Evolutionary conservation across 441 rosid species (phyloP).

Genomic region (California macrophylla): DNA sequence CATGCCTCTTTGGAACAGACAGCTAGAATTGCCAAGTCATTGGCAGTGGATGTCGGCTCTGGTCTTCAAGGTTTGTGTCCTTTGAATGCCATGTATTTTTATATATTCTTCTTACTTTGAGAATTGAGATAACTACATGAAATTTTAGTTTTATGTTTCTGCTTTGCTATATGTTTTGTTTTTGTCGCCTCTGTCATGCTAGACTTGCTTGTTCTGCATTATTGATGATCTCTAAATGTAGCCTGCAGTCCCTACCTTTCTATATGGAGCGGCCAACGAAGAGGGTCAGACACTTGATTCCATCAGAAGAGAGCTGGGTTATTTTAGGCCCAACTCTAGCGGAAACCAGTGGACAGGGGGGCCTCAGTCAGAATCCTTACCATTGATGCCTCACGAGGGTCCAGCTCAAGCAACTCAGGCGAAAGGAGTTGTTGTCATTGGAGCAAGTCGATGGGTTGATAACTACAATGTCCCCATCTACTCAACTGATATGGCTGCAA

Average conservation of each 20-base stretch:
- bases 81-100: not conserved
- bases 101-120: too few relatives aligned
- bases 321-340: slow-evolving; percentile 58
- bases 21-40: slow-evolving; percentile 49
- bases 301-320: slow-evolving; percentile 73
- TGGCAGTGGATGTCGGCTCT: slow-evolving; percentile 59
- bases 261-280: slow-evolving; percentile 63
- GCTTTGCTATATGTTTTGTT: not conserved
- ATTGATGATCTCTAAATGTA: slow-evolving; percentile 21
- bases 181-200: not conserved
- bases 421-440: slow-evolving; percentile 55
- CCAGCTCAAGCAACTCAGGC: slow-evolving; percentile 44
- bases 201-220: slow-evolving; percentile 1
- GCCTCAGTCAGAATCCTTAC: slow-evolving; percentile 31
- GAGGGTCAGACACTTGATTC: slow-evolving; percentile 62
- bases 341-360: slow-evolving; percentile 66
- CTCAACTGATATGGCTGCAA: slow-evolving; percentile 40
- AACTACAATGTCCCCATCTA: slow-evolving; percentile 68
- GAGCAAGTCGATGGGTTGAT: slow-evolving; percentile 73
- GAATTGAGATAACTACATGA: too few relatives aligned
- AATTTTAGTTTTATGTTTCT: not conserved
- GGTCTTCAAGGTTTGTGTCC: slow-evolving; percentile 49
- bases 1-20: slow-evolving; percentile 48
- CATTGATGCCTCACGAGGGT: slow-evolving; percentile 58
- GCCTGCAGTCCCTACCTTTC: slow-evolving; percentile 65